phyloP scores from a whole-genome alignment of 1,139 yeast genomes.

The Blastobotrys apis region DNA sequence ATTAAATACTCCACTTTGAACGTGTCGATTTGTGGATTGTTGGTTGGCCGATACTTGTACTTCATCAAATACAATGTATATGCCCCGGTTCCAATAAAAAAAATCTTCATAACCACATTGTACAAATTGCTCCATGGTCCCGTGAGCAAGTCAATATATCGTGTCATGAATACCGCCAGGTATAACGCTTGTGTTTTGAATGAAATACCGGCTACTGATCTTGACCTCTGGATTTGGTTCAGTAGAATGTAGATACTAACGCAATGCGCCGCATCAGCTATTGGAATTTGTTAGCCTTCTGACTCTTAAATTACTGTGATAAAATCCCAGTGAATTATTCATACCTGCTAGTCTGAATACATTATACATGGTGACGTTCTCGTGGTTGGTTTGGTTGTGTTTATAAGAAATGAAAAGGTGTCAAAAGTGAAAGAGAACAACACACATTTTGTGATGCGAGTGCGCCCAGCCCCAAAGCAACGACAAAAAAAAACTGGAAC shows the following conservation, averaged over 20 bases:
- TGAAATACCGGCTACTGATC: constrained; percentile 79
- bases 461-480: too few species aligned
- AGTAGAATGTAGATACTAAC: constrained; percentile 73
- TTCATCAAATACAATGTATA: constrained; percentile 75
- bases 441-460: too few species aligned
- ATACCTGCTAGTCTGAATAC: constrained; percentile 28
- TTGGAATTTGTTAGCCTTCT: neutral
- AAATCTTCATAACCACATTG: constrained; percentile 73
- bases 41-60: constrained; percentile 49
- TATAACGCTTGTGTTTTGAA: constrained; percentile 83
- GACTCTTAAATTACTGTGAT: neutral
- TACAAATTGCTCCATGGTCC: constrained; percentile 53
- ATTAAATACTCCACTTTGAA: constrained; percentile 72
- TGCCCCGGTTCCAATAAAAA: constrained; percentile 69
- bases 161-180: constrained; percentile 67
- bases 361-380: constrained; percentile 23
- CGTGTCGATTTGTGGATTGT: constrained; percentile 63
- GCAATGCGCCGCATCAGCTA: constrained; percentile 77
- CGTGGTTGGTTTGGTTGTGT: neutral
- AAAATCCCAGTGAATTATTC: constrained; percentile 6
- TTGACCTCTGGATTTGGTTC: constrained; percentile 60
- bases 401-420: constrained; percentile 6
- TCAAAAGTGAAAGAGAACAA: too few species aligned
- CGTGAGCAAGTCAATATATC: constrained; percentile 70
- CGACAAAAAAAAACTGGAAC: too few species aligned